Evolutionary conservation across 176 grass and related monocot species (phyloP).

Genomic region (Chrysopogon serrulatus): DNA sequence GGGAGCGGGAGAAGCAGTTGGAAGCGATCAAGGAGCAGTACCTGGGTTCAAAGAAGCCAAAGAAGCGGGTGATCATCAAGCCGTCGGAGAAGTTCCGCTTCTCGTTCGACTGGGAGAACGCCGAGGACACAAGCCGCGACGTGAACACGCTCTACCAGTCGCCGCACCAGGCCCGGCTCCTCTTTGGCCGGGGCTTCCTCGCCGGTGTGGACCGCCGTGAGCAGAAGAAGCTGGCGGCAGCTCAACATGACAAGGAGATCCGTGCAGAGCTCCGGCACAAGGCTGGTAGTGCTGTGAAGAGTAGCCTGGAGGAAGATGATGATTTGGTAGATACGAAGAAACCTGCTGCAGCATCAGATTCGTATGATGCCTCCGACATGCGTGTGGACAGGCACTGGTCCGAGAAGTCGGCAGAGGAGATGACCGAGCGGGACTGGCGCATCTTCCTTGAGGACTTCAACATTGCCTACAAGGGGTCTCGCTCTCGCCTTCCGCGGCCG

Average conservation of each 20-base stretch:
- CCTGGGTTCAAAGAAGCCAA: slow-evolving; percentile 88
- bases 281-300: slow-evolving; percentile 57
- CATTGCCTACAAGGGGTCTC: slow-evolving; percentile 90
- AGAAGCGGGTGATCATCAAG: slow-evolving; percentile 74
- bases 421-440: slow-evolving; percentile 86
- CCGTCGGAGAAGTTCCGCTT: slow-evolving; percentile 97
- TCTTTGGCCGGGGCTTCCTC: slow-evolving; percentile 82
- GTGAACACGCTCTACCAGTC: slow-evolving; percentile 78
- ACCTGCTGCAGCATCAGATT: slow-evolving; percentile 66
- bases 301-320: slow-evolving; percentile 59
- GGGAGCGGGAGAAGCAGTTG: slow-evolving; percentile 83
- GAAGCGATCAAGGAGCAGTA: slow-evolving; percentile 96
- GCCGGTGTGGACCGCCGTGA: slow-evolving; percentile 87
- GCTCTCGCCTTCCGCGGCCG: slow-evolving; percentile 68
- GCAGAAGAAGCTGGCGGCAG: slow-evolving; percentile 88
- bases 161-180: slow-evolving; percentile 73
- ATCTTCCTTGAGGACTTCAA: slow-evolving; percentile 94
- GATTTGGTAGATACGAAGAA: slow-evolving; percentile 44
- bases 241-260: slow-evolving; percentile 69
- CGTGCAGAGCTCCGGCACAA: slow-evolving; percentile 69
- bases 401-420: slow-evolving; percentile 77
- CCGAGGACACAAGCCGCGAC: slow-evolving; percentile 87
- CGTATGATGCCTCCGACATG: slow-evolving; percentile 94
- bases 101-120: slow-evolving; percentile 96
- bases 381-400: slow-evolving; percentile 88